phyloP scores from a whole-genome alignment of 2,329 filamentous ascomycete genomes.

The Cladosporium sp. region DNA sequence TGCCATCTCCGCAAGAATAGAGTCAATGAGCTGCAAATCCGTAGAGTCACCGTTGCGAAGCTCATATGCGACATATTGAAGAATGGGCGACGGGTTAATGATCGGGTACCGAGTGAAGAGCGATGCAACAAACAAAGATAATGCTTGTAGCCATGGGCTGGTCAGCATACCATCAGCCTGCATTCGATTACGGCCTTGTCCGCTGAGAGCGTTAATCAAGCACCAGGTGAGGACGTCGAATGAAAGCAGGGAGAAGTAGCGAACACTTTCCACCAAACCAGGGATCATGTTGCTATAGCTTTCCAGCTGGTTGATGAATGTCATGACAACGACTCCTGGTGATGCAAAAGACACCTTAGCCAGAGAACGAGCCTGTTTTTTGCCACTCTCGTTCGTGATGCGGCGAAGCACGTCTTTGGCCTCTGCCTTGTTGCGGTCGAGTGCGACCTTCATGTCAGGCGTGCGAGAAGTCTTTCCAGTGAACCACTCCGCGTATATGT shows the following conservation, averaged over 20 bases:
- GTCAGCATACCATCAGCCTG: conserved; percentile 69
- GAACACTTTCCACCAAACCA: conserved; percentile 87
- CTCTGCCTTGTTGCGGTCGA: conserved; percentile 70
- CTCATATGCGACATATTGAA: conserved; percentile 86
- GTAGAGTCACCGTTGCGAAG: conserved; percentile 78
- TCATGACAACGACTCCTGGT: conserved; percentile 85
- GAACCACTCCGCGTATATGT: conserved; percentile 92
- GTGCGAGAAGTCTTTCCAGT: conserved; percentile 70
- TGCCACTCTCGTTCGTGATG: conserved; percentile 80
- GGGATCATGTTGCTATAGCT: conserved; percentile 93
- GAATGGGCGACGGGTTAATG: conserved; percentile 76
- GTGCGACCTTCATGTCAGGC: conserved; percentile 73
- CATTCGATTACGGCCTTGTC: conserved; percentile 53
- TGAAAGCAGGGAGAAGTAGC: conserved; percentile 87
- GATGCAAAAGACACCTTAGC: conserved; percentile 91
- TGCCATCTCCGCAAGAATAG: conserved; percentile 87
- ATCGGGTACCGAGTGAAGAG: conserved; percentile 82
- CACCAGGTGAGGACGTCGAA: conserved; percentile 95
- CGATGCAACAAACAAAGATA: conserved; percentile 86
- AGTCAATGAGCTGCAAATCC: conserved; percentile 85
- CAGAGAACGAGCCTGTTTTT: conserved; percentile 78
- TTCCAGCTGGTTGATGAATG: conserved; percentile 86
- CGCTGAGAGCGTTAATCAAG: conserved; percentile 67
- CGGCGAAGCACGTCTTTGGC: conserved; percentile 85
- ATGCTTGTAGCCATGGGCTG: conserved; percentile 84